phyloP scores from a whole-genome alignment of 768 basidiomycete genomes.

The Ramaria rubella region DNA sequence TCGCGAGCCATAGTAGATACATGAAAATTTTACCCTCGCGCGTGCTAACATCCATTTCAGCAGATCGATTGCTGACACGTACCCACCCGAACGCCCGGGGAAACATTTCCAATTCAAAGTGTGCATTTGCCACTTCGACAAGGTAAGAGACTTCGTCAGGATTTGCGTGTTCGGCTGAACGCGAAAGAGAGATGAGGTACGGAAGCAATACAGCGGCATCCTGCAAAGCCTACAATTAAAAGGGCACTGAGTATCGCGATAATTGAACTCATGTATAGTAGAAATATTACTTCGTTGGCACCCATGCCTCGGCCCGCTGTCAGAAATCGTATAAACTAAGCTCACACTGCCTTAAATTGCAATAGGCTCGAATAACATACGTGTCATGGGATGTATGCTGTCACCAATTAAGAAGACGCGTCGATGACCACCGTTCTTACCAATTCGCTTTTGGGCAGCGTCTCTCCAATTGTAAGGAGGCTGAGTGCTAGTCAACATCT shows the following conservation, averaged over 20 bases:
- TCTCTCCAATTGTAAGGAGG: conserved; percentile 7
- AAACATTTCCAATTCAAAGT: conserved; percentile 8
- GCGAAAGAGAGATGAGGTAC: conserved; percentile 1
- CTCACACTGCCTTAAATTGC: neutral
- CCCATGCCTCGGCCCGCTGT: conserved; percentile 11
- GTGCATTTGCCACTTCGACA: neutral
- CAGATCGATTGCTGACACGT: conserved; percentile 7
- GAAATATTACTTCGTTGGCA: conserved; percentile 9
- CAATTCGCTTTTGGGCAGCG: neutral
- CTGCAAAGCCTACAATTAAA: conserved; percentile 3
- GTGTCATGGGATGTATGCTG: conserved; percentile 12
- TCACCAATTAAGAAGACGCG: conserved; percentile 8
- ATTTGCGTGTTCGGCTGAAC: neutral
- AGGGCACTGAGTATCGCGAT: neutral
- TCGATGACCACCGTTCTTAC: conserved; percentile 9
- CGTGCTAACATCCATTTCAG: conserved; percentile 9
- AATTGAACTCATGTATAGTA: neutral
- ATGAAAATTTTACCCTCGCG: conserved; percentile 6
- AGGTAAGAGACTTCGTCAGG: conserved; percentile 6
- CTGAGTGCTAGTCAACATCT: conserved; percentile 9
- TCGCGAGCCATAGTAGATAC: conserved; percentile 1
- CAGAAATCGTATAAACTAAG: neutral
- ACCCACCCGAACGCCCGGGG: conserved; percentile 10
- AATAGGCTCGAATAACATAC: conserved; percentile 1
- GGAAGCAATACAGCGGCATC: conserved; percentile 6